These are phyloP conservation scores for Sonneratia alba DNA, from an alignment of 345 rosid genomes.

Conservation along the genomic window DNA sequence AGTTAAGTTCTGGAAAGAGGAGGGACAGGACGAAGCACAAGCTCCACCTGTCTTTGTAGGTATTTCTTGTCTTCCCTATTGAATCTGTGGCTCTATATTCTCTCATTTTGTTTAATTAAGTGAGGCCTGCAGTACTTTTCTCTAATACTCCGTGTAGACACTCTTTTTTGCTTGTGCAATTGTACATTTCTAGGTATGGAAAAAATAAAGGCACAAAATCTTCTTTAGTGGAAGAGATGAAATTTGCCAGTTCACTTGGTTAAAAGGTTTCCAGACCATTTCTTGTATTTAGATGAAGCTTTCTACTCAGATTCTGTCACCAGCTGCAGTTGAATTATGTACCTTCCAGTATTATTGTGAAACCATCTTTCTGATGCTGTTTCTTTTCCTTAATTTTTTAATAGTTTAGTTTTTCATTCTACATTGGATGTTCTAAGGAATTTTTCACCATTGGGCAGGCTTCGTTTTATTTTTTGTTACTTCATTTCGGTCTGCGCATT, in stretches of 20 bases:
- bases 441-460: neutral
- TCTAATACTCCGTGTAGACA: neutral
- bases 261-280: neutral
- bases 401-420: neutral
- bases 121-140: neutral
- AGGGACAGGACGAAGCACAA: slow-evolving; percentile 89
- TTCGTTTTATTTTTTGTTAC: neutral
- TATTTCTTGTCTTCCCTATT: slow-evolving; percentile 2
- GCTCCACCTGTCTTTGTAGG: slow-evolving; percentile 84
- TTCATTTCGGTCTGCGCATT: neutral
- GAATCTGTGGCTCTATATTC: neutral
- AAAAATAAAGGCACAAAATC: too few species aligned
- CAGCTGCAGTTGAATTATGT: neutral
- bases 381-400: neutral
- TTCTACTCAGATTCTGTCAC: neutral
- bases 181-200: too few species aligned
- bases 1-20: slow-evolving; percentile 98
- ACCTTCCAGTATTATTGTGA: neutral
- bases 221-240: too few species aligned
- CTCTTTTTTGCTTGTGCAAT: neutral
- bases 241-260: neutral
- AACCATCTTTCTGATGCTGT: neutral
- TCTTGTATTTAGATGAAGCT: neutral
- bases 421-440: neutral
- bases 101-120: neutral